phyloP scores from a whole-genome alignment of 2,329 filamentous ascomycete genomes.

The Ceratocystiopsis minuta region DNA sequence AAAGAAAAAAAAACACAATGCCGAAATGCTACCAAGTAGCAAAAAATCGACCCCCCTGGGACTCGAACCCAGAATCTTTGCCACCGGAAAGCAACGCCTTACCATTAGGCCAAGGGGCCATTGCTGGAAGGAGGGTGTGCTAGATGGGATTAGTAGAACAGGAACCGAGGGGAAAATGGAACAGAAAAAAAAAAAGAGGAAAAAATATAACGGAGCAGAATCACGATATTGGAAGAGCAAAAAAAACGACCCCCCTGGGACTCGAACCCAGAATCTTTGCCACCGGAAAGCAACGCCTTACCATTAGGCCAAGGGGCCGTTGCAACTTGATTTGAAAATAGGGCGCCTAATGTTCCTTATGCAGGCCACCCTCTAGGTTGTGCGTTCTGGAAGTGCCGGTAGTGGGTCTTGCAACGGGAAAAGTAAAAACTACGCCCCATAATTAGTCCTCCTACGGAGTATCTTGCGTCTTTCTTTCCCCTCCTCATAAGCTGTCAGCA shows the following conservation, averaged over 20 bases:
- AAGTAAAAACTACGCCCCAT: too few species aligned
- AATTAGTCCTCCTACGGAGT: too few species aligned
- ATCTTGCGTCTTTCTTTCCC: too few species aligned
- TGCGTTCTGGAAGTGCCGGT: too few species aligned
- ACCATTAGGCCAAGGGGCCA: constrained; percentile 11
- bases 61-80: constrained; percentile 12
- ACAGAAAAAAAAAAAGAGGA: not conserved
- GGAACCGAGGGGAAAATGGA: too few species aligned
- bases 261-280: constrained; percentile 12
- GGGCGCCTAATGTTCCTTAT: not conserved
- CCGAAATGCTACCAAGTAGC: not conserved
- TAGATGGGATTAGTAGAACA: too few species aligned
- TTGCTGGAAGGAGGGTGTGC: not conserved
- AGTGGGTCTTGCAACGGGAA: too few species aligned
- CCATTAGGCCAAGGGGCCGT: constrained; percentile 11
- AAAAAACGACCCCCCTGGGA: constrained; percentile 10
- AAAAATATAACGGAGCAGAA: not conserved
- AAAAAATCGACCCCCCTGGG: constrained; percentile 9
- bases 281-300: constrained; percentile 12
- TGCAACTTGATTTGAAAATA: not conserved
- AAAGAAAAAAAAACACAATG: not conserved
- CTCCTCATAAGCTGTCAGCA: too few species aligned
- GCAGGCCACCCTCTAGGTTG: too few species aligned
- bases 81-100: constrained; percentile 11
- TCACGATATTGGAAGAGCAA: constrained; percentile 11